Base-by-base conservation (phyloP, 257 asterid species). In the Pogostemon cablin region DNA sequence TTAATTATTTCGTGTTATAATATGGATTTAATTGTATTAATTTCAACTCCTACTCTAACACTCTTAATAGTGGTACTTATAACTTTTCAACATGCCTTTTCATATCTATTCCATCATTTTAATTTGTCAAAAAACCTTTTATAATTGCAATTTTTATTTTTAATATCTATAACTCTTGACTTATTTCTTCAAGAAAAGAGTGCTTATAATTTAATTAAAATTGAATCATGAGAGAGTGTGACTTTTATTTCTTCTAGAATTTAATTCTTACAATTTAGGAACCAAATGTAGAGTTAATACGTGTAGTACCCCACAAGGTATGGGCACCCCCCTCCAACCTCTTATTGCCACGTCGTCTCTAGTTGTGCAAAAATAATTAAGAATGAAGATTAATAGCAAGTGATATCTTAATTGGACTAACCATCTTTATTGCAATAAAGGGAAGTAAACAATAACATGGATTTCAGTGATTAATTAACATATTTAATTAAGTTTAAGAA, bases 391-490 rank as follows among this genome's bases (percentile, higher is more conserved):
- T 52, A 69, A 57, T 35, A 43, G 48, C 65, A 54, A 10, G 60
- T 17, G 25, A 54, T 35, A 67, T 63, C 37, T 65, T 25, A 25
- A 25, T 25, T 41, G 70, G 76, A 69, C 7, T 72, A 73, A 43
- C 54, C 34, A 32, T 11, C 7, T 0, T 0, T 11, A 4, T 0
- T 20, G 53, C 41, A 10, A 12, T 47, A 59, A 48, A 50, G 59
- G 32, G 73, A 47, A 70, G 57, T 57, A 77, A 75, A 79, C 50
- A 20, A 15, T 15, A 49, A 53, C 79, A 75, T 81, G 81, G 86
- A 78, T 79, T 81, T 84, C 87, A 84, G 92, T 73, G 85, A 81
- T 20, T 35, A 44, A 65, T 77, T 57, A 72, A 75, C 35, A 12
- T 49, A 69, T 68, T 82, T 80, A 79, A 73, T 73, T 69, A 39